A percentile compares a stretch with the other conserved stretches of the same genome.
These are phyloP conservation scores for Eutypa lata DNA, from an alignment of 2,329 filamentous ascomycete genomes.

Conservation along the genomic window DNA sequence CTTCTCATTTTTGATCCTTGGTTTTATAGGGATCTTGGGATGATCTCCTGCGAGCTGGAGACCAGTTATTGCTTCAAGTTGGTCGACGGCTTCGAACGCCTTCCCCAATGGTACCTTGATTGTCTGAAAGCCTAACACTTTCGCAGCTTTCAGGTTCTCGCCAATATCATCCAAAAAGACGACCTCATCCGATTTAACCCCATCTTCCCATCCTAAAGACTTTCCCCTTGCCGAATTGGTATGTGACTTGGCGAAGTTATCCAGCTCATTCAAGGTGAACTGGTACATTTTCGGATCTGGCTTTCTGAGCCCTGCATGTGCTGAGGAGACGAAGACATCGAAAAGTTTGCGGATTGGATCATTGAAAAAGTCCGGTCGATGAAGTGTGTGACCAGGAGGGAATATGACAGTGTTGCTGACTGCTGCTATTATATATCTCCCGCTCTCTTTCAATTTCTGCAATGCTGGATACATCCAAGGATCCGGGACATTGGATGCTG, in stretches of 20 bases:
- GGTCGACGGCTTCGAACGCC: constrained; percentile 75
- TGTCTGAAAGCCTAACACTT: constrained; percentile 70
- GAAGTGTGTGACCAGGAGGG: constrained; percentile 68
- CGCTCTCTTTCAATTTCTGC: constrained; percentile 60
- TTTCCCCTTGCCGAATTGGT: constrained; percentile 35
- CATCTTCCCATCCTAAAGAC: constrained; percentile 42
- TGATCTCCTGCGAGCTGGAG: constrained; percentile 57
- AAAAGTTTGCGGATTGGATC: constrained; percentile 67
- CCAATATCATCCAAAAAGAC: constrained; percentile 94
- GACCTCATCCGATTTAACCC: constrained; percentile 63
- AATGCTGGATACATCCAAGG: constrained; percentile 88
- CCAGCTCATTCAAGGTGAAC: constrained; percentile 64
- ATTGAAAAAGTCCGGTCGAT: constrained; percentile 47
- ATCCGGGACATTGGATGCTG: constrained; percentile 64
- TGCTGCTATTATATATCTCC: constrained; percentile 71
- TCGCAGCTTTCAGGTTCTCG: constrained; percentile 81
- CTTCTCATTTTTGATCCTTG: constrained; percentile 29
- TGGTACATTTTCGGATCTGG: constrained; percentile 81
- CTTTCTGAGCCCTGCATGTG: constrained; percentile 84
- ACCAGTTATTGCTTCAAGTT: constrained; percentile 74
- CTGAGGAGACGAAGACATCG: constrained; percentile 83
- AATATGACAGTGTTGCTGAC: constrained; percentile 90
- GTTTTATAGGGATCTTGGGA: constrained; percentile 45
- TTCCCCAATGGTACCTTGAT: constrained; percentile 80
- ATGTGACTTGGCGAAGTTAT: constrained; percentile 58